Base-by-base conservation (phyloP, 176 grass and related monocot genomes). In the Musa itinerans region DNA sequence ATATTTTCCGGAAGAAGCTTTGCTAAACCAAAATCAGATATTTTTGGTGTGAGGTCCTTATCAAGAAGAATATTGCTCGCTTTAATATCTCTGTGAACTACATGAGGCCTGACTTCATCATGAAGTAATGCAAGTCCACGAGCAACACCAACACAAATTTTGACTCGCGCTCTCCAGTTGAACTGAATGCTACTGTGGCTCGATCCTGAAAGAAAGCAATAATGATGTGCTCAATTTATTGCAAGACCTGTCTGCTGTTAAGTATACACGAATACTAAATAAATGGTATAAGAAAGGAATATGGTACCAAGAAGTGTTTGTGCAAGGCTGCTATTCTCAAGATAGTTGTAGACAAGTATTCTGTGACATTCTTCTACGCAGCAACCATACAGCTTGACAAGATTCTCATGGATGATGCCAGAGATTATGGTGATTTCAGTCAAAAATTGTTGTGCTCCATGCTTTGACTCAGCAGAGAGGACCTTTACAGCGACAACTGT, bases 51-150 rank as follows among this genome's bases (percentile, higher is more conserved):
- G 34, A 96, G 79, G 74, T 96, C 83, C 65, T 87, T 92, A 75
- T 87, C 92, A 21, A 96, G 87, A 59, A 96, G 87, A 85, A 96
- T 89, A 68, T 92, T 96, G 77, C 92, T 87, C 43, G 92, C 92
- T 72, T 96, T 96, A 79, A 96, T 96, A 73, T 96, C 92, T n/a
- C 89, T 79, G 74, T 96, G 92, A 68, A 96, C 88, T 78, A 96
- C 85, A 56, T 64, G 85, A 19, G 89, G 87, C 2, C 2, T 72
- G 14, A 87, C 73, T 86, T 85, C 86, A n/a, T 96, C 89, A 34
- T 96, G 92, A 78, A 96, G 92, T 79, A 86, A 92, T 59, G 76
- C 80, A 78, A 96, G 89, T 2, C 92, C 89, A 69, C 65, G 86
- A 57, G 92, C 89, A 82, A 92, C 64, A 72, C 92, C 92, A 74